Conservation (phyloP, 768 basidiomycete genomes). For the Multifurca ochricompacta region DNA sequence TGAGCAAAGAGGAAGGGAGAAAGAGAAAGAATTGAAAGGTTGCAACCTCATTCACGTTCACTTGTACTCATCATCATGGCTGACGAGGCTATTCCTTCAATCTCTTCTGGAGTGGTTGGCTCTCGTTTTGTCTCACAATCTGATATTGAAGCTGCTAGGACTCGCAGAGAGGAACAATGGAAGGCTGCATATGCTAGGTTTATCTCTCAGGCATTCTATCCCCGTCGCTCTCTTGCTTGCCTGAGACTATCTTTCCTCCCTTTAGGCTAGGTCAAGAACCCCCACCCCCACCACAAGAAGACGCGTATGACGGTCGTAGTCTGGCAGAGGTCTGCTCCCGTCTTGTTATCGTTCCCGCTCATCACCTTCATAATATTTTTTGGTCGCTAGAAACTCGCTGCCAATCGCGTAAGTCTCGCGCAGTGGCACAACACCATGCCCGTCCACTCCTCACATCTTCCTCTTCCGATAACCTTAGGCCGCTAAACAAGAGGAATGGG, state of each 20-base stretch:
- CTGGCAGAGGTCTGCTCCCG: slow-evolving; percentile 67
- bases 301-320: slow-evolving; percentile 76
- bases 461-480: slow-evolving; percentile 37
- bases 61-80: slow-evolving; percentile 16
- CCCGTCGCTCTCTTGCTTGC: slow-evolving; percentile 47
- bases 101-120: slow-evolving; percentile 65
- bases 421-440: slow-evolving; percentile 20
- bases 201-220: slow-evolving; percentile 10
- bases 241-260: slow-evolving; percentile 42
- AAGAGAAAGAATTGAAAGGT: background rate
- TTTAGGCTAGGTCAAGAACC: slow-evolving; percentile 76
- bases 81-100: slow-evolving; percentile 49
- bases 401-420: slow-evolving; percentile 58
- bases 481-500: slow-evolving; percentile 92
- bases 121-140: slow-evolving; percentile 78
- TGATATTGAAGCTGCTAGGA: slow-evolving; percentile 67
- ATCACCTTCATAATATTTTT: background rate
- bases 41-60: no score
- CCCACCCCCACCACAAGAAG: slow-evolving; percentile 66
- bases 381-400: slow-evolving; percentile 71
- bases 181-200: slow-evolving; percentile 83
- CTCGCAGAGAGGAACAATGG: slow-evolving; percentile 77
- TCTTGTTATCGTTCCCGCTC: slow-evolving; percentile 13
- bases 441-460: slow-evolving; percentile 3
- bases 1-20: background rate